These are phyloP conservation scores for Santalum album DNA, from an alignment of 164 flowering plant species.

Conservation along the genomic window DNA sequence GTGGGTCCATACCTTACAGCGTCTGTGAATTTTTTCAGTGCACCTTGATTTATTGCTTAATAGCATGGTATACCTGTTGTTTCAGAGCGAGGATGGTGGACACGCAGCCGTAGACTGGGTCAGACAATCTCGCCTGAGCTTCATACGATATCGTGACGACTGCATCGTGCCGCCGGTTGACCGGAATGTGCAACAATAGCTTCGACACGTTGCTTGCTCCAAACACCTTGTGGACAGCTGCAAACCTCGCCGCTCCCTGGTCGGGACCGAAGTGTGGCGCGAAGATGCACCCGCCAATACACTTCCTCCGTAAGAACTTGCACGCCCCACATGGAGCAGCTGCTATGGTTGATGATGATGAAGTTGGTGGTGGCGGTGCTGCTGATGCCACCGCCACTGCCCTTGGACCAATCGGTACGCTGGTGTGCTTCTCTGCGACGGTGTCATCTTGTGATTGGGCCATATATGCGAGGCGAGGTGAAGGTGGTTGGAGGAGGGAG, in stretches of 20 bases:
- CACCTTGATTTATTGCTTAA: too few species aligned
- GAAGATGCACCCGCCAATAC: slow-evolving; percentile 72
- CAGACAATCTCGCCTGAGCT: slow-evolving; percentile 87
- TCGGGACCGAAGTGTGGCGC: slow-evolving; percentile 84
- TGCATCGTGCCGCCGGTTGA: slow-evolving; percentile 69
- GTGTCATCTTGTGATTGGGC: slow-evolving; percentile 15
- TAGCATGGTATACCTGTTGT: too few species aligned
- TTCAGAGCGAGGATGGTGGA: slow-evolving; percentile 84
- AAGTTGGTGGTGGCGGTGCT: background rate
- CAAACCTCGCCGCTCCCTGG: slow-evolving; percentile 84
- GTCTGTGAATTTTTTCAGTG: too few species aligned
- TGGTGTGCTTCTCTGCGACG: slow-evolving; percentile 12
- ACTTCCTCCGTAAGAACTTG: slow-evolving; percentile 87
- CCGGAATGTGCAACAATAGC: slow-evolving; percentile 60
- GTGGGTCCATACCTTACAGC: too few species aligned
- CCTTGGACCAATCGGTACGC: background rate
- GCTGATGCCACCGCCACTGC: background rate
- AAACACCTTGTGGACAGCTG: slow-evolving; percentile 86
- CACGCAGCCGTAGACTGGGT: slow-evolving; percentile 89
- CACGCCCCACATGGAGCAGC: slow-evolving; percentile 85
- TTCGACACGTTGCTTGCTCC: slow-evolving; percentile 94
- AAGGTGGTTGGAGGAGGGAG: slow-evolving; percentile 6
- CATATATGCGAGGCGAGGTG: slow-evolving; percentile 18
- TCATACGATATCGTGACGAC: slow-evolving; percentile 76
- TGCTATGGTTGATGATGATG: background rate